phyloP scores from a whole-genome alignment of 2,329 filamentous ascomycete genomes.

The Aspergillus tanneri region DNA sequence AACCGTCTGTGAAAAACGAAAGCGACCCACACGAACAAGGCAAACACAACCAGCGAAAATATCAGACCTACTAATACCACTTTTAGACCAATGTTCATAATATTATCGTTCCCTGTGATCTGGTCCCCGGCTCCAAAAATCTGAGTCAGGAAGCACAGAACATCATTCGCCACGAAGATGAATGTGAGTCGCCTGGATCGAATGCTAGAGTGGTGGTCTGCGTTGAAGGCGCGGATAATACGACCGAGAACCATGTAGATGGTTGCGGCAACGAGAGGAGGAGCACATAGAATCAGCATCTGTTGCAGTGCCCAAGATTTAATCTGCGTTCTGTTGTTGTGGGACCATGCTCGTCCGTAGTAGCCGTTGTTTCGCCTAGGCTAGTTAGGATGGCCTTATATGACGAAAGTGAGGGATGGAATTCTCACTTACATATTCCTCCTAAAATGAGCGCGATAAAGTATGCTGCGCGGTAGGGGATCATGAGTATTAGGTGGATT shows the following conservation, averaged over 20 bases:
- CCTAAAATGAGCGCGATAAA: constrained; percentile 40
- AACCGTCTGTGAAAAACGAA: constrained; percentile 26
- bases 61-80: constrained; percentile 31
- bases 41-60: constrained; percentile 31
- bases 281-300: constrained; percentile 19
- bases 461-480: constrained; percentile 35
- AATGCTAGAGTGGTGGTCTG: constrained; percentile 37
- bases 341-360: constrained; percentile 37
- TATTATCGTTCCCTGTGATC: constrained; percentile 11
- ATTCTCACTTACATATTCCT: constrained; percentile 38
- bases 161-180: constrained; percentile 36
- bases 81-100: constrained; percentile 26
- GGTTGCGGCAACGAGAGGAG: constrained; percentile 23
- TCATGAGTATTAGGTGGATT: constrained; percentile 31
- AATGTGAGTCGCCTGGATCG: constrained; percentile 36
- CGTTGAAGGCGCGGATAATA: constrained; percentile 36
- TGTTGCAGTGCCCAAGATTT: constrained; percentile 38
- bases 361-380: constrained; percentile 38
- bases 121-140: constrained; percentile 31
- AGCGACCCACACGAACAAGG: constrained; percentile 27
- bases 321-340: constrained; percentile 26
- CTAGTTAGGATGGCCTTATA: neutral
- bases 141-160: constrained; percentile 36
- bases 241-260: constrained; percentile 30
- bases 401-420: too few relatives aligned